phyloP scores from a whole-genome alignment of 2,329 filamentous ascomycete genomes.

The Colletotrichum navitas region DNA sequence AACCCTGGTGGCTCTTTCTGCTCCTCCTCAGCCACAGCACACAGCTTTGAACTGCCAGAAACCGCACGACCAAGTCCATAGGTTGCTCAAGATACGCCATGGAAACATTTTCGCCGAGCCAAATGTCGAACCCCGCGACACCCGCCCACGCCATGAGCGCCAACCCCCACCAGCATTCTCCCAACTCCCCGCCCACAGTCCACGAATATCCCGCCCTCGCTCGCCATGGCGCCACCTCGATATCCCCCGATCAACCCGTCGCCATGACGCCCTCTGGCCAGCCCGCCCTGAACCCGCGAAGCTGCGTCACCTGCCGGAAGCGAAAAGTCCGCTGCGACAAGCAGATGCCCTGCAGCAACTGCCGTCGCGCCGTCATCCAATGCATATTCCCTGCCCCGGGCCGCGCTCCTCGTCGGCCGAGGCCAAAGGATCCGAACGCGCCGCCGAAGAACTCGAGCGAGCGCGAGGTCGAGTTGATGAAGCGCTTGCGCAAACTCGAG shows the following conservation, averaged over 20 bases:
- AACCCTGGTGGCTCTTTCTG: constrained; percentile 24
- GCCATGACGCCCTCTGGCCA: constrained; percentile 43
- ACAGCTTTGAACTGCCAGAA: neutral
- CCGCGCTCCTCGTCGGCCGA: constrained; percentile 75
- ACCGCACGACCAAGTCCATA: neutral
- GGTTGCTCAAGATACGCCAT: constrained; percentile 1
- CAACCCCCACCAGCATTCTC: constrained; percentile 37
- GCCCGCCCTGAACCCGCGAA: constrained; percentile 60
- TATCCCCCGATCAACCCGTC: constrained; percentile 41
- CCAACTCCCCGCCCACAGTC: constrained; percentile 26
- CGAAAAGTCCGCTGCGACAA: constrained; percentile 85
- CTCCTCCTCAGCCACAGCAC: neutral
- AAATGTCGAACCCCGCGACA: constrained; percentile 33
- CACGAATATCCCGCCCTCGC: constrained; percentile 35
- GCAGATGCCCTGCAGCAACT: constrained; percentile 81
- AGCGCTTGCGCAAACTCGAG: constrained; percentile 78
- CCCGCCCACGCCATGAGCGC: constrained; percentile 21
- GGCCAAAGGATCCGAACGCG: constrained; percentile 74
- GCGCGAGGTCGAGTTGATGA: constrained; percentile 77
- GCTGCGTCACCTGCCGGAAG: constrained; percentile 64
- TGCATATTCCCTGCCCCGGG: constrained; percentile 83
- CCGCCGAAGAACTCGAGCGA: constrained; percentile 70
- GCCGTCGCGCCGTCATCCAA: constrained; percentile 75
- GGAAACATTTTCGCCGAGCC: constrained; percentile 33
- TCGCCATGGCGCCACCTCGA: constrained; percentile 39